phyloP scores from a whole-genome alignment of 257 asterid species.

The Leptodermis oblonga region DNA sequence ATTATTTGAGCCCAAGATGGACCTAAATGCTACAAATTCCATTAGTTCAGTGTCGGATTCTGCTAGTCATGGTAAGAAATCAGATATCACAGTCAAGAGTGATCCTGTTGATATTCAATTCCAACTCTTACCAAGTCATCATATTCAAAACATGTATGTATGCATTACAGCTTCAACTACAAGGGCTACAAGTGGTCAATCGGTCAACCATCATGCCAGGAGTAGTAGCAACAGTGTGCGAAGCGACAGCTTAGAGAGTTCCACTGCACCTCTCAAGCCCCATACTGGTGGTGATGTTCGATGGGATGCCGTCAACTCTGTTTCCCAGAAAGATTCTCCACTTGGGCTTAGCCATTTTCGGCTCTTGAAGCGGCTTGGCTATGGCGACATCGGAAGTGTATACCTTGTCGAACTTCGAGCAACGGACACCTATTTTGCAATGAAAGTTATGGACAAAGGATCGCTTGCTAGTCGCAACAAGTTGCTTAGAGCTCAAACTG shows the following conservation, averaged over 20 bases:
- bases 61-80: constrained; percentile 24
- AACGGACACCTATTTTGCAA: constrained; percentile 67
- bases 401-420: constrained; percentile 83
- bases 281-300: constrained; percentile 94
- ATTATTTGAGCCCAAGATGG: constrained; percentile 19
- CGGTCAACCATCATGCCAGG: constrained; percentile 29
- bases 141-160: not conserved
- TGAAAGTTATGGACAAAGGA: constrained; percentile 93
- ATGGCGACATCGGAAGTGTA: constrained; percentile 93
- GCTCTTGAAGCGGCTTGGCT: constrained; percentile 77
- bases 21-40: constrained; percentile 18
- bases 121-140: not conserved
- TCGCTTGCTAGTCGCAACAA: constrained; percentile 84
- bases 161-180: constrained; percentile 25
- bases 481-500: constrained; percentile 78
- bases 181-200: constrained; percentile 27
- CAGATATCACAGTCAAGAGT: constrained; percentile 21
- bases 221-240: constrained; percentile 36
- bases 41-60: constrained; percentile 27
- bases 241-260: constrained; percentile 62
- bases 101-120: no score
- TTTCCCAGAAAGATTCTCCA: constrained; percentile 51
- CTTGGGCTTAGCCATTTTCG: constrained; percentile 69
- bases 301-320: constrained; percentile 74
- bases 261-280: constrained; percentile 54